Conservation (phyloP, 805 yeast species). For the Yamadazyma sp. region DNA sequence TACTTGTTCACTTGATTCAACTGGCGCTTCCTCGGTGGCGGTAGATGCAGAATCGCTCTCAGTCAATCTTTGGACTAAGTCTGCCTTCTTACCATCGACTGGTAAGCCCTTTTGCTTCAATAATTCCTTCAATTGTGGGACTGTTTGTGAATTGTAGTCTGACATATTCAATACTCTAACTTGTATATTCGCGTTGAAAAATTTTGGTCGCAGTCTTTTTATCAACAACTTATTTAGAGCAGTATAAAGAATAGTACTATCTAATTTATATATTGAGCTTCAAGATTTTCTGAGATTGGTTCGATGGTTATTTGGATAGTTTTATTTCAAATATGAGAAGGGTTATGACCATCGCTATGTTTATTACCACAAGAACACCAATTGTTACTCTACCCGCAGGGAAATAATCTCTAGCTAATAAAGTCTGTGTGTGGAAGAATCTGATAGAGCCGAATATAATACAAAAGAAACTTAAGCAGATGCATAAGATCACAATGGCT, state of each 20-base stretch:
- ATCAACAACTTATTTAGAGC: too few relatives aligned
- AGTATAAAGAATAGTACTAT: too few relatives aligned
- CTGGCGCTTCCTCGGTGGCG: slow-evolving; percentile 14
- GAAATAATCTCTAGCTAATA: slow-evolving; percentile 17
- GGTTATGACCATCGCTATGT: slow-evolving; percentile 16
- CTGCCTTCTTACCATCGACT: slow-evolving; percentile 77
- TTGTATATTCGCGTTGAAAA: too few relatives aligned
- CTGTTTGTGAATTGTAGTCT: slow-evolving; percentile 64
- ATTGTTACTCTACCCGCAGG: slow-evolving; percentile 24
- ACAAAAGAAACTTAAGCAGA: slow-evolving; percentile 16
- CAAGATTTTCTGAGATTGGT: too few relatives aligned
- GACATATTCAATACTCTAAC: slow-evolving; percentile 32
- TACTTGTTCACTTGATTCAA: slow-evolving; percentile 30
- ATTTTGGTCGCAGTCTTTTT: too few relatives aligned
- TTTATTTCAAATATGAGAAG: slow-evolving; percentile 19
- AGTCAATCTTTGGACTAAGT: slow-evolving; percentile 60
- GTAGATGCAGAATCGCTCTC: slow-evolving; percentile 44
- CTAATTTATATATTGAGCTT: too few relatives aligned
- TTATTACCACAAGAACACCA: slow-evolving; percentile 16
- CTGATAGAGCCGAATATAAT: slow-evolving; percentile 21
- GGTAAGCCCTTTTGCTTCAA: slow-evolving; percentile 67
- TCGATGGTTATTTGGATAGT: too few relatives aligned
- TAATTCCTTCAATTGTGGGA: slow-evolving; percentile 77
- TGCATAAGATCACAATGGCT: slow-evolving; percentile 17
- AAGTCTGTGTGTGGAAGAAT: slow-evolving; percentile 24